Evolutionary conservation across 495 filamentous ascomycete genomes (phyloP).

Genomic region (Acidomyces sp.): DNA sequence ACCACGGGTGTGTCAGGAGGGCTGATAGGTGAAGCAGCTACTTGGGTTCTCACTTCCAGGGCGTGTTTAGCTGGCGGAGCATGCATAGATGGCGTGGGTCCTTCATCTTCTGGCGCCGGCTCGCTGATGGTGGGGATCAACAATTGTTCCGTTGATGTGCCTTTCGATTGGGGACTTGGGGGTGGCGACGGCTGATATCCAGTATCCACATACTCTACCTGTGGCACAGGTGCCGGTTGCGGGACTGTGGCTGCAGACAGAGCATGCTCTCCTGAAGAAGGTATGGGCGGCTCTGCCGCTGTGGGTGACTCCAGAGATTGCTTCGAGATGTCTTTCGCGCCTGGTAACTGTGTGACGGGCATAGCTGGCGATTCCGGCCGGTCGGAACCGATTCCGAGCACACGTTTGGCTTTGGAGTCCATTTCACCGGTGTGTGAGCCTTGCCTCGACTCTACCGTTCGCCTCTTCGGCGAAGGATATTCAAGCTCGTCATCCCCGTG

Average conservation of each 20-base stretch:
- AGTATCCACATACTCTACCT: slow-evolving; percentile 49
- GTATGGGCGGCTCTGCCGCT: background rate
- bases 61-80: background rate
- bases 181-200: slow-evolving; percentile 75
- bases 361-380: background rate
- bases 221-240: slow-evolving; percentile 2
- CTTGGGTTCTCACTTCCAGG: slow-evolving; percentile 1
- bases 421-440: background rate
- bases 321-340: background rate
- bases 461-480: slow-evolving; percentile 19
- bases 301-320: slow-evolving; percentile 1
- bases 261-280: slow-evolving; percentile 1
- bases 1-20: slow-evolving; percentile 54
- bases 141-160: background rate
- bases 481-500: slow-evolving; percentile 31
- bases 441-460: slow-evolving; percentile 23
- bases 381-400: slow-evolving; percentile 22
- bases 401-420: slow-evolving; percentile 29
- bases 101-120: background rate
- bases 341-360: background rate
- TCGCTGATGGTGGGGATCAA: slow-evolving; percentile 7
- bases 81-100: background rate
- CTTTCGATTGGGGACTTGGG: slow-evolving; percentile 41
- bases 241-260: background rate
- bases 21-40: slow-evolving; percentile 29